These are phyloP conservation scores for Graphilbum sp. DNA, from an alignment of 2,329 filamentous ascomycete genomes.

Conservation along the genomic window DNA sequence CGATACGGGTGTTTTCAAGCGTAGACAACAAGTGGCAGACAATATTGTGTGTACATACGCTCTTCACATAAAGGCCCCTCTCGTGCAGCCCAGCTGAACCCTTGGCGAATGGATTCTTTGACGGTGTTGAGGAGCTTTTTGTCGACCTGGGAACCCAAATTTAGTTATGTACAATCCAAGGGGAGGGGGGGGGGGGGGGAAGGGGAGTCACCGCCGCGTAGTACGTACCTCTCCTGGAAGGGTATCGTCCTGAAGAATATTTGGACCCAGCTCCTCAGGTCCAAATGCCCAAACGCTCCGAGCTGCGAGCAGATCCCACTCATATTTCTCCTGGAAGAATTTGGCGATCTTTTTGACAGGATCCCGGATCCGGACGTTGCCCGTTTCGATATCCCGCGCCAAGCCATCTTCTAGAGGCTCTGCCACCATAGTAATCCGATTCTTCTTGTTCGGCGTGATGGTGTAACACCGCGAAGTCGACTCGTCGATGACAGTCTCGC, in stretches of 20 bases:
- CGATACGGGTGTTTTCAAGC: too few relatives aligned
- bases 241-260: slow-evolving; percentile 94
- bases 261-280: slow-evolving; percentile 84
- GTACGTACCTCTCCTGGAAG: slow-evolving; percentile 60
- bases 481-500: slow-evolving; percentile 93
- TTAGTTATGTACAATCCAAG: neutral
- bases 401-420: slow-evolving; percentile 93
- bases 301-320: slow-evolving; percentile 87
- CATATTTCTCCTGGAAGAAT: slow-evolving; percentile 94
- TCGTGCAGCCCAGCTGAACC: slow-evolving; percentile 89
- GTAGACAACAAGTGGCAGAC: too few relatives aligned
- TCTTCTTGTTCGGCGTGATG: slow-evolving; percentile 97
- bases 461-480: slow-evolving; percentile 97
- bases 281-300: slow-evolving; percentile 98
- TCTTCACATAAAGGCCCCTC: slow-evolving; percentile 97
- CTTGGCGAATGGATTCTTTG: slow-evolving; percentile 83
- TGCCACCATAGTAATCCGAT: slow-evolving; percentile 96
- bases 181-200: too few relatives aligned
- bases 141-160: slow-evolving; percentile 45
- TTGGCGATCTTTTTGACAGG: slow-evolving; percentile 86
- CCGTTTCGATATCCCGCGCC: slow-evolving; percentile 82
- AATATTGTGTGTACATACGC: too few relatives aligned
- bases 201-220: slow-evolving; percentile 7
- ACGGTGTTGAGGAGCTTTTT: slow-evolving; percentile 78
- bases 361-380: slow-evolving; percentile 80